These are phyloP conservation scores for Oxyria digyna DNA, from an alignment of 148 eudicot species.

Conservation along the genomic window DNA sequence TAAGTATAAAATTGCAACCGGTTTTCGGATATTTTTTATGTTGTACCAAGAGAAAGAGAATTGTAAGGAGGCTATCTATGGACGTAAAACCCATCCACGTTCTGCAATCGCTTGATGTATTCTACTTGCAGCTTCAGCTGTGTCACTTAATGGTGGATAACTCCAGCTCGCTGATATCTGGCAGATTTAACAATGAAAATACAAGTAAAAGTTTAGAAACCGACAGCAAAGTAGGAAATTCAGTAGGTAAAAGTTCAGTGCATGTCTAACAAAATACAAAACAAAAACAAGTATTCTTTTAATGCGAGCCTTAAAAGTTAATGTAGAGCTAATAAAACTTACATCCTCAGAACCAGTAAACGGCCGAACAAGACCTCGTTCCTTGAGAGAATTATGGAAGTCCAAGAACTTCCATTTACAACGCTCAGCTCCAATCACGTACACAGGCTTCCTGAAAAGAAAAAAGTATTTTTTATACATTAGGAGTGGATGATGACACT, in stretches of 20 bases:
- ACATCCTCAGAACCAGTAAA: conserved; percentile 97
- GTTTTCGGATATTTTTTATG: not conserved
- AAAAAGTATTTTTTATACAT: not conserved
- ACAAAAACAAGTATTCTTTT: not conserved
- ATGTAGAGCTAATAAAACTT: conserved; percentile 21
- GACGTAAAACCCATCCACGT: conserved; percentile 82
- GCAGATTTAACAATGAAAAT: not conserved
- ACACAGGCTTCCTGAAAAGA: conserved; percentile 78
- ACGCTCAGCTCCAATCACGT: conserved; percentile 82
- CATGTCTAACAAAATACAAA: not conserved
- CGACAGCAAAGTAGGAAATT: not conserved
- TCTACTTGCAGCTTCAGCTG: conserved; percentile 74
- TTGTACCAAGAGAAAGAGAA: not conserved
- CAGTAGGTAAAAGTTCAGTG: not conserved
- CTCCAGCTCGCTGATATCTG: conserved; percentile 95
- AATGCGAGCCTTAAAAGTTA: not conserved
- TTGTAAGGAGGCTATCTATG: conserved; percentile 17
- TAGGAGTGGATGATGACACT: not conserved
- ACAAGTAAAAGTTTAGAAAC: not conserved
- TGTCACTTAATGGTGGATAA: conserved; percentile 89
- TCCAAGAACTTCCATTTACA: conserved; percentile 88
- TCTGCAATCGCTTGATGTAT: conserved; percentile 70
- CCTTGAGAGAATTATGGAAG: conserved; percentile 65
- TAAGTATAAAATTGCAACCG: not conserved
- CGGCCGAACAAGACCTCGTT: conserved; percentile 80